These are phyloP conservation scores for Fusarium tjaetaba DNA, from an alignment of 2,329 filamentous ascomycete species.

Conservation along the genomic window DNA sequence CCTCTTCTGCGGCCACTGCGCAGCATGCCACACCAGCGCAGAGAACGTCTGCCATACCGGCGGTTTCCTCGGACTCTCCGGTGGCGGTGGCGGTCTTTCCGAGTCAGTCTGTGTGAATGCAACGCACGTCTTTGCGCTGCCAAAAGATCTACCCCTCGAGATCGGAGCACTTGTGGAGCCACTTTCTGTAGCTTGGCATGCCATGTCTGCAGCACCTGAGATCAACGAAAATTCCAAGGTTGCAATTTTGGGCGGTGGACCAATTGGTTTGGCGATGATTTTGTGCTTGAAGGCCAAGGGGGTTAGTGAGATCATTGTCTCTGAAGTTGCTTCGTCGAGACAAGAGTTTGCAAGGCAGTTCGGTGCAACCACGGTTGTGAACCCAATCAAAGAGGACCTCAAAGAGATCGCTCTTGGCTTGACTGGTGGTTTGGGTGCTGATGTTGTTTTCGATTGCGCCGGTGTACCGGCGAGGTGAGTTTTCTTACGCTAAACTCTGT, in stretches of 20 bases:
- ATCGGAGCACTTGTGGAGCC: slow-evolving; percentile 65
- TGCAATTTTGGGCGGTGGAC: slow-evolving; percentile 60
- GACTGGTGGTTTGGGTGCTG: slow-evolving; percentile 60
- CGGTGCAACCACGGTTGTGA: slow-evolving; percentile 56
- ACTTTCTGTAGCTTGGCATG: slow-evolving; percentile 56
- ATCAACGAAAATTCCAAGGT: slow-evolving; percentile 55
- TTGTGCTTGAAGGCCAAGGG: slow-evolving; percentile 58
- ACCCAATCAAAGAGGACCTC: slow-evolving; percentile 57
- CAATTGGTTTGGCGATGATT: slow-evolving; percentile 59
- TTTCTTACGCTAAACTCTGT: fast-evolving
- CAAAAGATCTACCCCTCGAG: slow-evolving; percentile 59
- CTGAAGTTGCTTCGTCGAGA: slow-evolving; percentile 56
- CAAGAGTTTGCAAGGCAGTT: slow-evolving; percentile 55
- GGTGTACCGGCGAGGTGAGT: slow-evolving; percentile 55
- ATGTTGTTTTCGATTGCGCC: slow-evolving; percentile 70
- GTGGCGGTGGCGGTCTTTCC: slow-evolving; percentile 64
- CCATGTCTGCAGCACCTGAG: slow-evolving; percentile 57
- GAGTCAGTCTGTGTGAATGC: slow-evolving; percentile 64
- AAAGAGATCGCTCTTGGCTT: slow-evolving; percentile 57
- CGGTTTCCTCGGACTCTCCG: slow-evolving; percentile 47
- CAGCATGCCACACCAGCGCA: slow-evolving; percentile 61
- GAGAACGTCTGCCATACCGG: slow-evolving; percentile 67
- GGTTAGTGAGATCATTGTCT: slow-evolving; percentile 57
- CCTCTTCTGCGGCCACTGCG: slow-evolving; percentile 65
- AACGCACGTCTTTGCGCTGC: slow-evolving; percentile 59